Base-by-base conservation (phyloP, 177 flowering plant genomes). In the Vitis hybrid region DNA sequence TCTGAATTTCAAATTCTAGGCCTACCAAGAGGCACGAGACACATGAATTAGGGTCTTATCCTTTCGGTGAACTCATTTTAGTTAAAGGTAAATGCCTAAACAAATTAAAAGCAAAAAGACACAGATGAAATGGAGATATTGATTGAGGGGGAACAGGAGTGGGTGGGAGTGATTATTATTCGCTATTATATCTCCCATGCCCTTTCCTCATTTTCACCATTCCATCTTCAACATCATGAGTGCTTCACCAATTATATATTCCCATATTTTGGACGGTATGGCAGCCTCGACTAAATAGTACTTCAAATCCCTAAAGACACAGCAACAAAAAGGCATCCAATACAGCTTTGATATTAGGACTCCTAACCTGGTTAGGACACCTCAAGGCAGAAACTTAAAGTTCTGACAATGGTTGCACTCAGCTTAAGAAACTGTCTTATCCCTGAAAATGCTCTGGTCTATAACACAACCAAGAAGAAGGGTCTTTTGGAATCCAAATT, bases 171-270 rank as follows among this genome's bases (percentile, higher is more conserved):
- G n/a, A 64, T 64, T 19, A 64, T 64, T 19, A 51, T 14, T 51
- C 15, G 0, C 57, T 50, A 64, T 50, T 22, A 64, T 50, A 12
- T 10, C 29, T 50, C 55, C 53, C 26, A 7, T 33, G 29, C 39
- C 55, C 2, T 1, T 21, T 60, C 45, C 4, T 50, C 6, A 33
- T 18, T 67, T 58, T 57, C 63, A 57, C 63, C 14, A 68, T 21
- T 59, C 39, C 55, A 68, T 56, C 18, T 60, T 60, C 52, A 70
- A 55, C 73, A 62, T 63, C 61, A 33, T 53, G 13, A 70, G 19
- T 70, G 33, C 55, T 55, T 15, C 49, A 12, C 14, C 53, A 70
- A 53, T 62, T 55, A 33, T 62, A 53, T 61, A 51, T 16, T 53
- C 29, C 16, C 49, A 16, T 7, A 3, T 48, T 51, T 60, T 15